These are phyloP conservation scores for Amniculicola lignicola DNA, from an alignment of 495 filamentous ascomycete genomes.

Conservation along the genomic window DNA sequence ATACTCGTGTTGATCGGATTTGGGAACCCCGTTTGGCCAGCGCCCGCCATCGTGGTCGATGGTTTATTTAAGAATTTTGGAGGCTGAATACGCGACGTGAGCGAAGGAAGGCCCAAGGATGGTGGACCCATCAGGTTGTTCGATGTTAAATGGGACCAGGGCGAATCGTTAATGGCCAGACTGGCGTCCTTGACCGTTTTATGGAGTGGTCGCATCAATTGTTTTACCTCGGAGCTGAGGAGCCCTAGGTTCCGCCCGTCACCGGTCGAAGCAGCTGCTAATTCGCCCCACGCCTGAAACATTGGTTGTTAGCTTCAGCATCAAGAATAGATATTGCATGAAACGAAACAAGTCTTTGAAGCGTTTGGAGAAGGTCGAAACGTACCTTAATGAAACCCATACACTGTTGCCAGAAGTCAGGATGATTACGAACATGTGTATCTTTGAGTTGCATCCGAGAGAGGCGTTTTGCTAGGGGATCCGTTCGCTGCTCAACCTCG, in stretches of 20 bases:
- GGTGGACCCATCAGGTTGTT: conserved; percentile 16
- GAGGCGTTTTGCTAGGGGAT: conserved; percentile 64
- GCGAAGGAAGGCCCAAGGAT: conserved; percentile 9
- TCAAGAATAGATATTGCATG: too few relatives aligned
- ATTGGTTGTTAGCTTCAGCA: conserved; percentile 17
- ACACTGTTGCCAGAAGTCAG: conserved; percentile 79
- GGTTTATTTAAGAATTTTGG: conserved; percentile 20
- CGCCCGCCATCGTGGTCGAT: neutral
- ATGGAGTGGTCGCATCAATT: conserved; percentile 72
- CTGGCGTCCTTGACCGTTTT: conserved; percentile 70
- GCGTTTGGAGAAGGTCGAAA: neutral
- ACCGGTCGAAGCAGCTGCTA: conserved; percentile 49
- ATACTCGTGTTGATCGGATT: conserved; percentile 34
- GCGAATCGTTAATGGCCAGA: conserved; percentile 68
- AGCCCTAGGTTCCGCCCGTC: conserved; percentile 67
- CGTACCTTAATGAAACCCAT: conserved; percentile 64
- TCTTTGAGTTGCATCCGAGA: conserved; percentile 82
- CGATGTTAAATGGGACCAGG: conserved; percentile 59
- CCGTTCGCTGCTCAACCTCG: conserved; percentile 72
- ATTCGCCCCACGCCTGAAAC: conserved; percentile 63
- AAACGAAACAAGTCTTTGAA: neutral
- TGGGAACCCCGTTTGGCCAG: conserved; percentile 10
- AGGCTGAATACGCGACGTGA: conserved; percentile 21
- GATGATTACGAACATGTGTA: conserved; percentile 67
- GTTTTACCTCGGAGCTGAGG: conserved; percentile 64